phyloP scores from a whole-genome alignment of 257 asterid species.

The Thymus mandschuricus region DNA sequence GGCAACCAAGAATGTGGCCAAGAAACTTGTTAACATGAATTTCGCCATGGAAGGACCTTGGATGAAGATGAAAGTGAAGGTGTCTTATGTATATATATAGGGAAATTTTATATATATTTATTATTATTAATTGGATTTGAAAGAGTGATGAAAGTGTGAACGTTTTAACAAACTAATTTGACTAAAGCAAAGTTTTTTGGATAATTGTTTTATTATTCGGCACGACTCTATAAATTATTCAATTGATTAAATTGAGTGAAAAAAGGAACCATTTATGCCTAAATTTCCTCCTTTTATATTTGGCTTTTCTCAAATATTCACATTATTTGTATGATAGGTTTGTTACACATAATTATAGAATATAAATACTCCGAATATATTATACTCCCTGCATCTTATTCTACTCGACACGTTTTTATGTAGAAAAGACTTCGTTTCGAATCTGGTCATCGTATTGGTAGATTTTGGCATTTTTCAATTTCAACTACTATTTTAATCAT shows the following conservation, averaged over 20 bases:
- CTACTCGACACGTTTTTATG: no score
- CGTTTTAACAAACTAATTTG: conserved; percentile 15
- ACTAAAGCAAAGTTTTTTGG: not conserved
- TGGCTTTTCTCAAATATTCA: no score
- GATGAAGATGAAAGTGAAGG: not conserved
- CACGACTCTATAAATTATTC: not conserved
- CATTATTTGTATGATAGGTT: no score
- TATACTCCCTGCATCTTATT: no score
- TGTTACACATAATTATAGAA: no score
- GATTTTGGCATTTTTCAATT: not conserved
- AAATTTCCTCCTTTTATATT: no score
- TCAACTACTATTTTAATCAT: not conserved
- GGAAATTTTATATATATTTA: not conserved
- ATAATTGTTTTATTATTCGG: conserved; percentile 23
- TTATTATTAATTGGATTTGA: conserved; percentile 8
- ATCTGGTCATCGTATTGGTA: conserved; percentile 1
- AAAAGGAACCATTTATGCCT: no score
- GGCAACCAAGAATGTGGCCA: conserved; percentile 31
- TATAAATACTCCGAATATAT: no score
- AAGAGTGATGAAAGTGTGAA: conserved; percentile 22
- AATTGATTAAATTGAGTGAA: not conserved
- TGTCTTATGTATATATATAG: conserved; percentile 14
- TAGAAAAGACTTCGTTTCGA: no score
- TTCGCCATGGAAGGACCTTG: conserved; percentile 26
- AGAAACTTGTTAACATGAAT: not conserved